Evolutionary conservation across 1,139 yeast species (phyloP), one percentile per base, ranked within the genome.

Genomic region (Magnusiomyces sp.): DNA sequence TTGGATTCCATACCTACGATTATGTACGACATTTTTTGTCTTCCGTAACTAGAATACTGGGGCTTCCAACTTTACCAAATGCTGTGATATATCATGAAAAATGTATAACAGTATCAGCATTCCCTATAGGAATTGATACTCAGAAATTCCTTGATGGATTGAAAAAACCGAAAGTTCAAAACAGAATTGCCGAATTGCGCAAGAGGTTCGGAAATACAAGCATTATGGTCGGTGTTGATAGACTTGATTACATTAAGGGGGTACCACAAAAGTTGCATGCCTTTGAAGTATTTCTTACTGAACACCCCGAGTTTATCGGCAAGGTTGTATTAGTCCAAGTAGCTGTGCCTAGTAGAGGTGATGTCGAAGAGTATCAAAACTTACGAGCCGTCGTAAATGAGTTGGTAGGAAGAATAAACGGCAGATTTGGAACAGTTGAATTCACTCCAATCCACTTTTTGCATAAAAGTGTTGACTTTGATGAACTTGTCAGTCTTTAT

Each of bases 1-100:
- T 94, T 62, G 99, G 99, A 0, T 94, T 94, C 75, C 99, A 94
- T 67, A 94, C 98, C n/a, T 94, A 94, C 67, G 99, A 94, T 67
- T 94, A 94, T 62, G 98, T 96, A n/a, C 78, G 99, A 60, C 99
- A 94, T 70, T 94, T 94, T 68, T 70, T 94, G 51, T 83, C 95
- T 19, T 82, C 95, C 0, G 96, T 92, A n/a, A 81, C 90, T 53
- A 75, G 96, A 54, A 85, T 92, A 33, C 76, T 94, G 49, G 77
- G 85, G 54, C 82, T 89, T 14, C 83, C 81, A 45, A 89, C 97
- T 0, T 73, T 87, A 53, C 98, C 98, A 5, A 92, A 90, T 59
- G 96, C 97, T 14, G 88, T 92, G 32, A 83, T 84, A 57, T 88
- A 77, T 64, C 73, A 80, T 48, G 88, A 89, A 32, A 73, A 92